Base-by-base conservation (phyloP, 257 asterid species). In the Ilex aquifolium region DNA sequence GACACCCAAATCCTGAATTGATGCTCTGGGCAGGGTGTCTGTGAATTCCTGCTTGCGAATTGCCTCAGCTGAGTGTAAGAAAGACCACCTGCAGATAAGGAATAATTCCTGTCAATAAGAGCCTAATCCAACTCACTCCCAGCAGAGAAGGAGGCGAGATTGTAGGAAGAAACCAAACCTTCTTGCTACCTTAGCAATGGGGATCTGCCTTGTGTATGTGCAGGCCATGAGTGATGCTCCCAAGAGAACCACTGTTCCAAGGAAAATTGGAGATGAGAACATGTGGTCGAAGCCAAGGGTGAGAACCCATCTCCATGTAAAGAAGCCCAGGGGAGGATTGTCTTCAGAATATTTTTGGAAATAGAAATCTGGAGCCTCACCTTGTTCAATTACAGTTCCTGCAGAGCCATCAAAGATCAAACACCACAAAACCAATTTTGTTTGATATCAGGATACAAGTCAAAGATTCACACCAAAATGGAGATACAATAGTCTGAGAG, bases 151-250 rank as follows among this genome's bases (percentile, higher is more conserved):
- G 52, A 46, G 4, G 13, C n/a, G 52, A 46, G n/a, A 6, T 36
- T 36, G 57, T 7, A 53, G 11, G 15, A 59, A 13, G 68, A 77
- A 74, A 71, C 10, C 88, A 68, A 60, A 92, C 99, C 97, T 92
- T 79, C 77, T 89, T 61, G 99, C 91, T 82, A 87, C 87, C 85
- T 77, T 92, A 75, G 85, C 83, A 29, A 83, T 68, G 40, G 99
- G 97, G 62, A 85, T 75, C 79, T 92, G 96, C 53, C 83, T 87
- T 51, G 97, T 87, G 76, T 80, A 82, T 21, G 96, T 85, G 71
- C 97, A 82, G 52, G 97, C 96, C 84, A 90, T 85, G 56, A 90
- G 93, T 53, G 99, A 93, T 65, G 88, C 86, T 64, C 87, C 96
- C 68, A 93, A 66, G 49, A 93, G 90, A 72, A 63, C 16, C 59